phyloP scores from a whole-genome alignment of 2,329 filamentous ascomycete genomes.

The Aspergillus pseudotamarii region DNA sequence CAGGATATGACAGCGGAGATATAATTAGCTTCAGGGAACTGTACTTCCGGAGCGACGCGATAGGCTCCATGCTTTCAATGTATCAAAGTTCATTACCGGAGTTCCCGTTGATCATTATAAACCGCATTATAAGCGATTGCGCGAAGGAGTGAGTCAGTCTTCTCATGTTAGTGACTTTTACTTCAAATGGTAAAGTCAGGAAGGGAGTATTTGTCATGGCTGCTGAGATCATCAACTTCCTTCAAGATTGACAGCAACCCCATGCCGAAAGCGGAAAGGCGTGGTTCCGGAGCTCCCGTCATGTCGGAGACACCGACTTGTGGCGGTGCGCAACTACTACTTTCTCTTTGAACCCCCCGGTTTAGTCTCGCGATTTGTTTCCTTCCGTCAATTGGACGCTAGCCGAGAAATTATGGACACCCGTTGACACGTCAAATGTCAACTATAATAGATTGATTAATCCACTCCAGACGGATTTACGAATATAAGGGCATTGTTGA shows the following conservation, averaged over 20 bases:
- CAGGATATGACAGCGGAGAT: slow-evolving; percentile 4
- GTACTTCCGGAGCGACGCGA: background rate
- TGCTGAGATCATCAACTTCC: background rate
- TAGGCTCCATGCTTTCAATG: background rate
- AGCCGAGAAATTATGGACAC: background rate
- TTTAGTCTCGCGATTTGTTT: background rate
- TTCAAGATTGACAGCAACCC: background rate
- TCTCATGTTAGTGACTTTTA: background rate
- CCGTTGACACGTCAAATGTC: slow-evolving; percentile 2
- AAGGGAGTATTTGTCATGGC: background rate
- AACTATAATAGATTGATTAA: background rate
- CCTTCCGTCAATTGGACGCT: background rate
- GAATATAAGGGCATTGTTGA: background rate
- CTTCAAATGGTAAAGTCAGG: background rate
- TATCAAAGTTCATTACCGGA: background rate
- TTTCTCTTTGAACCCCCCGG: background rate
- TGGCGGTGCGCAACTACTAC: background rate
- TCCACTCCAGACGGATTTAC: background rate
- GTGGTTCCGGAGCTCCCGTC: background rate
- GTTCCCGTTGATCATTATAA: background rate
- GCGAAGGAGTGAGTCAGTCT: background rate
- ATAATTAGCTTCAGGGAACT: slow-evolving; percentile 4
- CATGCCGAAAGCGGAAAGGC: background rate
- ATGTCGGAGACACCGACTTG: background rate
- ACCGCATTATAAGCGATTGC: background rate